These are phyloP conservation scores for Leishmania arabica DNA, from an alignment of 208 protist species.

Conservation along the genomic window DNA sequence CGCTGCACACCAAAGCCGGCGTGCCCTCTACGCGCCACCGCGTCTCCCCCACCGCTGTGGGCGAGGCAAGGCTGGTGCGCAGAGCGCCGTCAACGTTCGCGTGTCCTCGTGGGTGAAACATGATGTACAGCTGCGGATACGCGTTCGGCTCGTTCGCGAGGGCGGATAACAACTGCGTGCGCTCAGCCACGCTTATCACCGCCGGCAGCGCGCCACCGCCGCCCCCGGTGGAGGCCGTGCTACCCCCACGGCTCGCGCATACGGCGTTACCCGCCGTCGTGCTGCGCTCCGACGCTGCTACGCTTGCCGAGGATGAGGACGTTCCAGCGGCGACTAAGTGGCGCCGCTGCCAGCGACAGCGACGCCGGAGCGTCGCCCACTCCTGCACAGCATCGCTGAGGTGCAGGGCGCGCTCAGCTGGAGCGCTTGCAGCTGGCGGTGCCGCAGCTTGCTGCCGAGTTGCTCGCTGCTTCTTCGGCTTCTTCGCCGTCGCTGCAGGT, in stretches of 20 bases:
- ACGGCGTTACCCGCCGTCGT: neutral
- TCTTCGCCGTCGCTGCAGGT: neutral
- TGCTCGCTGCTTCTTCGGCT: neutral
- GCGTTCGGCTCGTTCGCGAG: constrained; percentile 6
- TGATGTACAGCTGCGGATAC: constrained; percentile 33
- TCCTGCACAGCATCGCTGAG: constrained; percentile 10
- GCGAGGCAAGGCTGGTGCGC: neutral
- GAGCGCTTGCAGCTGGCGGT: neutral
- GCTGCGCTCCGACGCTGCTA: neutral
- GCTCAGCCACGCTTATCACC: constrained; percentile 23
- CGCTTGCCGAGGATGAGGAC: neutral
- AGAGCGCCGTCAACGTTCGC: neutral
- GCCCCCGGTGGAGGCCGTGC: neutral
- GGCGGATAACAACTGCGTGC: constrained; percentile 19
- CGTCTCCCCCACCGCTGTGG: neutral
- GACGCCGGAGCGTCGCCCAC: constrained; percentile 16
- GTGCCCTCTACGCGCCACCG: neutral
- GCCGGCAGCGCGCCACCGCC: neutral
- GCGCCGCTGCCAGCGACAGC: constrained; percentile 12
- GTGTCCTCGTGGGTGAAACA: constrained; percentile 22
- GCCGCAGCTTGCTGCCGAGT: neutral
- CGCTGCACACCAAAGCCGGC: neutral
- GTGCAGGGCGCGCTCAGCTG: constrained; percentile 2
- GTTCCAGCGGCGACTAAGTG: neutral
- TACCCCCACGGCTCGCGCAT: neutral